Evolutionary conservation across 2,329 filamentous ascomycete species (phyloP).

Genomic region (Calonectria multiphialidica): DNA sequence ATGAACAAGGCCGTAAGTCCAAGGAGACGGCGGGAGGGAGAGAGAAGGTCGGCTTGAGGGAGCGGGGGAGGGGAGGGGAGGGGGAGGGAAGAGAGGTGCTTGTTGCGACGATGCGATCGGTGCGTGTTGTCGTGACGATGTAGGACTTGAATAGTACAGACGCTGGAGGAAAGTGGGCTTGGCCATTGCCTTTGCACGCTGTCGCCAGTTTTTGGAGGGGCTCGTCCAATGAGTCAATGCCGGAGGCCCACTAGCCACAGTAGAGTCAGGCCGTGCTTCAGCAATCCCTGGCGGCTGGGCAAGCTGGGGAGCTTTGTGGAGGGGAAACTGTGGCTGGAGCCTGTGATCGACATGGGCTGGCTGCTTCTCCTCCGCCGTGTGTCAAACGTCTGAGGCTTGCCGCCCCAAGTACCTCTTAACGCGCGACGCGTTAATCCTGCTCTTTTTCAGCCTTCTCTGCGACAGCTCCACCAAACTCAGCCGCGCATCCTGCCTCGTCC

Average conservation of each 20-base stretch:
- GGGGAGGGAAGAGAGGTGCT: slow-evolving; percentile 20
- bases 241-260: slow-evolving; percentile 21
- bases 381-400: slow-evolving; percentile 9
- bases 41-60: not conserved
- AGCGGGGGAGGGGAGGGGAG: slow-evolving; percentile 16
- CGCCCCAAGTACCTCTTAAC: slow-evolving; percentile 47
- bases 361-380: not conserved
- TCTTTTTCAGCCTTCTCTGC: slow-evolving; percentile 46
- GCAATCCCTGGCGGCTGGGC: not conserved
- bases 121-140: slow-evolving; percentile 39
- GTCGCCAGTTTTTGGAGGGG: slow-evolving; percentile 34
- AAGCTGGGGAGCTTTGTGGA: not conserved
- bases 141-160: slow-evolving; percentile 15
- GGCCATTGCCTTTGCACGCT: slow-evolving; percentile 13
- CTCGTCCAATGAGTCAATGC: slow-evolving; percentile 37
- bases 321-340: not conserved
- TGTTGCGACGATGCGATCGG: slow-evolving; percentile 26
- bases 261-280: not conserved
- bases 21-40: slow-evolving; percentile 4
- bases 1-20: slow-evolving; percentile 19
- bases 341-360: not conserved
- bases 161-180: slow-evolving; percentile 29
- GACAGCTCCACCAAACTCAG: slow-evolving; percentile 34
- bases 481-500: slow-evolving; percentile 29
- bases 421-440: slow-evolving; percentile 50